Conservation (phyloP, 768 basidiomycete genomes). For the Candolleomyces eurysporus region DNA sequence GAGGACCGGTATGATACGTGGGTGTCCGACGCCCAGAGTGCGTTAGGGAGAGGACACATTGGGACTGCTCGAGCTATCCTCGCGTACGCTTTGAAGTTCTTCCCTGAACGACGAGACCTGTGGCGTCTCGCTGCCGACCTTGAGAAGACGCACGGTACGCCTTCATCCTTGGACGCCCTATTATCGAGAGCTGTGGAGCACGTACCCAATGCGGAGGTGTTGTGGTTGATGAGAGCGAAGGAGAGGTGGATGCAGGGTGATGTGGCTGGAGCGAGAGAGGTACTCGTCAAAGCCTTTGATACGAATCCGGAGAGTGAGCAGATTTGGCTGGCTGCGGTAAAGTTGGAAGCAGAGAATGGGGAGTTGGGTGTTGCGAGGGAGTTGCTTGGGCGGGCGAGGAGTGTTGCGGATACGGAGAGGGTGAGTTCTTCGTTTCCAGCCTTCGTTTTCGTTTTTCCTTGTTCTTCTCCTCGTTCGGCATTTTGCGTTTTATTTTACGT, state of each 20-base stretch:
- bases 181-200: conserved; percentile 81
- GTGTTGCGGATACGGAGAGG: conserved; percentile 88
- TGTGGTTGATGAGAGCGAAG: conserved; percentile 98
- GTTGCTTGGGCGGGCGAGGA: conserved; percentile 83
- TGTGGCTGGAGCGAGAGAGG: conserved; percentile 85
- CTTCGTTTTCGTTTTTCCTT: background rate
- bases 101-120: conserved; percentile 76
- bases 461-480: background rate
- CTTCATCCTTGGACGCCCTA: conserved; percentile 78
- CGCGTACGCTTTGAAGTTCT: conserved; percentile 89
- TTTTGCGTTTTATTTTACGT: background rate
- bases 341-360: conserved; percentile 94
- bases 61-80: conserved; percentile 86
- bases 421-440: conserved; percentile 40
- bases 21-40: conserved; percentile 87
- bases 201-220: conserved; percentile 92
- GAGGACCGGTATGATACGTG: conserved; percentile 89
- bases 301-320: conserved; percentile 96
- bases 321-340: conserved; percentile 97
- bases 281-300: conserved; percentile 86
- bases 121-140: conserved; percentile 93
- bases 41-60: conserved; percentile 69
- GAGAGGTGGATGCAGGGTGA: conserved; percentile 93
- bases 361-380: conserved; percentile 84
- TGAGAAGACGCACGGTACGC: conserved; percentile 87